Base-by-base conservation (phyloP, 1,139 yeast genomes). In the Kodamaea plutei region DNA sequence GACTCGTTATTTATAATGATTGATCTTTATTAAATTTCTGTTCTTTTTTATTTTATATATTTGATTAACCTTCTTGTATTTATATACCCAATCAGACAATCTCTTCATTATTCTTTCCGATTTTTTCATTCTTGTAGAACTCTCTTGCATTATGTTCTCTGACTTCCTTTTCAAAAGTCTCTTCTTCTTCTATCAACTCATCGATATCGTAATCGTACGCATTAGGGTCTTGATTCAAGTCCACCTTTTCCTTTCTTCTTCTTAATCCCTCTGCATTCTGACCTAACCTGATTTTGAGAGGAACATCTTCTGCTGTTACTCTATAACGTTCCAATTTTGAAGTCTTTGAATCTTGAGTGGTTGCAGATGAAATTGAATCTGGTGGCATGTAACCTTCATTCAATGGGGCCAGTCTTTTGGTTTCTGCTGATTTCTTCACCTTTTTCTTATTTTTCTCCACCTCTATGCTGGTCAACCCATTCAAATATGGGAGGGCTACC, bases 191-290 rank as follows among this genome's bases (percentile, higher is more conserved):
- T 20, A 51, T 48, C 46, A 52, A 49, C 30, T 51, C 54, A 50
- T 88, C 89, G 37, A 87, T 62, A 33, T 77, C 79, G 45, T 84
- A 64, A 40, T 65, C 71, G 43, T 52, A 64, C 17, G 40, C 45
- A 45, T 60, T 54, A 4, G 69, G 69, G 37, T 63, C 54, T 11
- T 40, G 32, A 40, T 51, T 48, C 28, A 40, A 37, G 13, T 43
- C 48, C 23, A 45, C 34, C 31, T 38, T 41, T 15, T 39, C 50
- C 28, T 35, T 39, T 35, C 42, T 37, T 31, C 30, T 37, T 31
- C 41, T 25, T 30, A 35, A 37, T n/a, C 33, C 40, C 8, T 35
- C 26, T 4, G 28, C 31, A 4, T 22, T 20, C 16, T 25, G 27
- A 4, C 37, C 46, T 36, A 68, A 54, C 17, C 33, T 34, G 37